These are phyloP conservation scores for Penicillium steckii DNA, from an alignment of 495 filamentous ascomycete species.

Conservation along the genomic window DNA sequence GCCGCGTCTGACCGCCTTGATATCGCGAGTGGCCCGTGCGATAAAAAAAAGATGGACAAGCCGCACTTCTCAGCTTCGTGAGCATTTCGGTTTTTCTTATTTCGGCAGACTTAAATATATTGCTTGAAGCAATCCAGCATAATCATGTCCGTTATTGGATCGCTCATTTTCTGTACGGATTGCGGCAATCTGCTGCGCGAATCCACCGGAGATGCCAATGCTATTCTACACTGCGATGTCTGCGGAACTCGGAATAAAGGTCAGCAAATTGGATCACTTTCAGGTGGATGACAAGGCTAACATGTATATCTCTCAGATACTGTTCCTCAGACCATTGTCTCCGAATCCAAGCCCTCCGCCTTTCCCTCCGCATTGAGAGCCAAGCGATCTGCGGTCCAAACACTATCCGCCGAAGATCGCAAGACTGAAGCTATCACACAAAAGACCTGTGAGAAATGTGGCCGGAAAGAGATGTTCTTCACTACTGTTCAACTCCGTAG, in stretches of 20 bases:
- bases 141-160: slow-evolving; percentile 83
- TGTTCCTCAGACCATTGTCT: slow-evolving; percentile 75
- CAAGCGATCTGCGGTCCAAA: slow-evolving; percentile 83
- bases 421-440: slow-evolving; percentile 72
- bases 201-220: slow-evolving; percentile 70
- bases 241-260: slow-evolving; percentile 84
- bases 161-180: slow-evolving; percentile 89
- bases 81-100: too few species aligned
- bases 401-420: slow-evolving; percentile 72
- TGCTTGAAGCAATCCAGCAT: too few species aligned
- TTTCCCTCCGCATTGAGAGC: slow-evolving; percentile 86
- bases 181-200: slow-evolving; percentile 88
- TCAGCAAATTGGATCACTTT: slow-evolving; percentile 27
- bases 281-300: neutral
- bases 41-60: slow-evolving; percentile 31
- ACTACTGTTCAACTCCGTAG: slow-evolving; percentile 82
- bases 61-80: neutral
- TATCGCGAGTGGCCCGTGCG: slow-evolving; percentile 35
- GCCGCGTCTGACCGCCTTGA: slow-evolving; percentile 37
- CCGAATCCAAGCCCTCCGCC: slow-evolving; percentile 75
- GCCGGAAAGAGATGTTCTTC: slow-evolving; percentile 77
- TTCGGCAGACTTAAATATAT: too few species aligned
- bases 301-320: slow-evolving; percentile 60
- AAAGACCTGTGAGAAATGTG: slow-evolving; percentile 77
- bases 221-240: slow-evolving; percentile 75